These are phyloP conservation scores for Echeveria elegans DNA, from an alignment of 164 flowering plant species.

Conservation along the genomic window DNA sequence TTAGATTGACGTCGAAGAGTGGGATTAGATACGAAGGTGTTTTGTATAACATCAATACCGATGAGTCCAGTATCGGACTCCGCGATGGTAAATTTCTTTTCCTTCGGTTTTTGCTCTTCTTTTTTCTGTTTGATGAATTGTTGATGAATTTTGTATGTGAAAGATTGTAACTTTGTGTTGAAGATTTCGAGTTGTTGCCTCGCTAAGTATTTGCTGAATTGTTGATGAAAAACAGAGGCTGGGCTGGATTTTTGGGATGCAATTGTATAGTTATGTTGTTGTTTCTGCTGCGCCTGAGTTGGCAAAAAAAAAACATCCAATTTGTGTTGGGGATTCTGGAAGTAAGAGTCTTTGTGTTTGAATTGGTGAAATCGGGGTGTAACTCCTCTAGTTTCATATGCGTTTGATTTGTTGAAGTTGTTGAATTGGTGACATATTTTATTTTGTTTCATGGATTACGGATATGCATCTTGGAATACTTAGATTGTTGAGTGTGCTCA, in stretches of 20 bases:
- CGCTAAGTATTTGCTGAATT: too few relatives aligned
- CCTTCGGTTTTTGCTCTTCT: not conserved
- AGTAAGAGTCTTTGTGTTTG: not conserved
- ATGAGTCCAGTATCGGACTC: conserved; percentile 84
- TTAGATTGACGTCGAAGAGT: conserved; percentile 83
- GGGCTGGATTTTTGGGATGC: not conserved
- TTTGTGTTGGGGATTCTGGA: too few relatives aligned
- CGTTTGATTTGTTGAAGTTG: not conserved
- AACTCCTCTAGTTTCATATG: not conserved
- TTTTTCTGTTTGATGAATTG: not conserved
- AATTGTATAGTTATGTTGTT: too few relatives aligned
- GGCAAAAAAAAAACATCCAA: not conserved
- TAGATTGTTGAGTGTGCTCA: not conserved
- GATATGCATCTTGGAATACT: not conserved
- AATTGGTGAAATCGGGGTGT: too few relatives aligned
- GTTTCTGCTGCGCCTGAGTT: not conserved
- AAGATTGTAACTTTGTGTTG: not conserved
- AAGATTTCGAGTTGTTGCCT: not conserved
- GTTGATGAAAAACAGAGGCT: too few relatives aligned
- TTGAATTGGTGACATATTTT: too few relatives aligned
- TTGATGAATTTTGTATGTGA: not conserved
- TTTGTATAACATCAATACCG: conserved; percentile 77
- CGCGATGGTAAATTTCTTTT: conserved; percentile 72
- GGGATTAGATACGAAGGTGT: conserved; percentile 91
- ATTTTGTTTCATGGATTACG: too few relatives aligned